Evolutionary conservation across 2,329 filamentous ascomycete species (phyloP).

Genomic region (Cladorrhinum sp.): DNA sequence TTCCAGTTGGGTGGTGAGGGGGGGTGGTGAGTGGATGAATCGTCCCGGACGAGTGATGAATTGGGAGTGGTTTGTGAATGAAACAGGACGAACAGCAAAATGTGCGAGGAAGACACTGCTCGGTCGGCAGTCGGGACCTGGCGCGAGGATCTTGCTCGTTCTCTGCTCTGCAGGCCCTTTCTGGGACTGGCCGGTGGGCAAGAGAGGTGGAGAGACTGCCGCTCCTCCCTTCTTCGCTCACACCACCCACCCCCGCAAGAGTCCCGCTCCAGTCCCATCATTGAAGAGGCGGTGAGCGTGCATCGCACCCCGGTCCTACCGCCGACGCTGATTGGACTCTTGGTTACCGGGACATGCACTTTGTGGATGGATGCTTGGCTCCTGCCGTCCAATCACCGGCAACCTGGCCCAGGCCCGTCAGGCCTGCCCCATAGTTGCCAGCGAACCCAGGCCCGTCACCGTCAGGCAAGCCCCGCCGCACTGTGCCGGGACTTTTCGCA

Average conservation of each 20-base stretch:
- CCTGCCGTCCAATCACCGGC: conserved; percentile 22
- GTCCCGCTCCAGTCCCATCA: conserved; percentile 13
- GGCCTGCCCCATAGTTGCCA: conserved; percentile 9
- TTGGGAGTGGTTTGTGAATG: not conserved
- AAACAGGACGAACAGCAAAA: conserved; percentile 9
- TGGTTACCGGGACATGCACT: conserved; percentile 16
- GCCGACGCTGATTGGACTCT: conserved; percentile 24
- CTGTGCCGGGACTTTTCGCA: conserved; percentile 24
- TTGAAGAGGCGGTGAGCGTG: conserved; percentile 33
- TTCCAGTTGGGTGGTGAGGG: not conserved
- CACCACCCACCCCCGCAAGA: conserved; percentile 24
- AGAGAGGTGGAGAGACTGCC: conserved; percentile 11
- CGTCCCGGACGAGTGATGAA: not conserved
- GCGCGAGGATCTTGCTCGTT: conserved; percentile 10
- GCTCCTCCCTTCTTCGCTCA: conserved; percentile 13
- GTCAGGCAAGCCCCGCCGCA: conserved; percentile 23
- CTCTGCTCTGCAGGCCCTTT: not conserved
- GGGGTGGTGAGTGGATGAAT: not conserved
- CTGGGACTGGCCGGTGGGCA: not conserved
- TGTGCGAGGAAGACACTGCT: conserved; percentile 13
- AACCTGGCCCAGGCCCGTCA: conserved; percentile 8
- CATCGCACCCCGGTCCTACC: conserved; percentile 25
- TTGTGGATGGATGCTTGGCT: conserved; percentile 24
- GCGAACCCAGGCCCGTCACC: conserved; percentile 8
- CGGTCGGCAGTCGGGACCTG: conserved; percentile 3